Conservation (phyloP, 2,329 filamentous ascomycete genomes). For the Nemania sp. region DNA sequence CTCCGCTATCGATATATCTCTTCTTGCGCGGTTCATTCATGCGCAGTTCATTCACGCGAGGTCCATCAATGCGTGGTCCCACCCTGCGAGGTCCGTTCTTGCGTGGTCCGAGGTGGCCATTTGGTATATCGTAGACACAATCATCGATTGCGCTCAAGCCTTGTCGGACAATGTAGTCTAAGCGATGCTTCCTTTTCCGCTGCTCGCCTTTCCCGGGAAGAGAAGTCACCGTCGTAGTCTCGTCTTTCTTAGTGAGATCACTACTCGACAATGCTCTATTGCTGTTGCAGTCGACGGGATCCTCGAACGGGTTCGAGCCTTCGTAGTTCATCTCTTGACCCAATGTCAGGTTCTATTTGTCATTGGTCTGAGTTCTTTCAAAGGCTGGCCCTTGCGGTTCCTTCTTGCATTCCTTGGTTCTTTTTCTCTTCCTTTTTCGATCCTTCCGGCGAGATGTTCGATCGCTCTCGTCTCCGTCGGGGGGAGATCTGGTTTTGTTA, state of each 20-base stretch:
- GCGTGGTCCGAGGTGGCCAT: not conserved
- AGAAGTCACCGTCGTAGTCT: no score
- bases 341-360: constrained; percentile 33
- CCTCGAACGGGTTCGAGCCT: not conserved
- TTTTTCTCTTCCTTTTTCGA: not conserved
- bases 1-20: not conserved
- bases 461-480: not conserved
- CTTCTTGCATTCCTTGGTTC: not conserved
- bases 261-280: not conserved
- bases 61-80: no score
- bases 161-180: constrained; percentile 24
- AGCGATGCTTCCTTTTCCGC: constrained; percentile 14
- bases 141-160: constrained; percentile 21
- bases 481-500: constrained; percentile 17
- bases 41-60: no score
- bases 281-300: not conserved
- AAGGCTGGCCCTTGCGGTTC: not conserved
- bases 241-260: not conserved
- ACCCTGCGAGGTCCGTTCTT: no score
- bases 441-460: not conserved
- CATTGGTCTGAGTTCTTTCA: constrained; percentile 19
- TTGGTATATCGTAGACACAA: constrained; percentile 19
- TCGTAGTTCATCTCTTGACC: constrained; percentile 4
- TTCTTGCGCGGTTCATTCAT: no score
- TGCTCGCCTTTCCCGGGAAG: not conserved